These are phyloP conservation scores for Yamadazyma songkhlaensis DNA, from an alignment of 1,139 yeast genomes.

Conservation along the genomic window DNA sequence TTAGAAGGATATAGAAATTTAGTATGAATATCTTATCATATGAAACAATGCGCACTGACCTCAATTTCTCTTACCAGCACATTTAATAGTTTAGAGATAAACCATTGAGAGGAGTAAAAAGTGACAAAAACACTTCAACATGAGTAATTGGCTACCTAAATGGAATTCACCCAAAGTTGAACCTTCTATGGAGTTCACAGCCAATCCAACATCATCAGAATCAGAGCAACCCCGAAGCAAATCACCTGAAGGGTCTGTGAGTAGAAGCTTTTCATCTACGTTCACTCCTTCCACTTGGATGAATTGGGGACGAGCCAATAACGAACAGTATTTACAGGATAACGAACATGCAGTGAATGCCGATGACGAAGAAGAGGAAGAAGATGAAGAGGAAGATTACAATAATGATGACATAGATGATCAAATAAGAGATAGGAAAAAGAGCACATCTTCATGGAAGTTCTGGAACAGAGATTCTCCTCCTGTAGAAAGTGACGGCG, in stretches of 20 bases:
- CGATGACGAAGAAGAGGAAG: slow-evolving; percentile 22
- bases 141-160: slow-evolving; percentile 12
- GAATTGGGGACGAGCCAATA: slow-evolving; percentile 10
- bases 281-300: slow-evolving; percentile 13
- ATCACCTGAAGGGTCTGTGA: neutral
- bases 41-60: slow-evolving; percentile 1
- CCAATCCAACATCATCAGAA: neutral
- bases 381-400: slow-evolving; percentile 24
- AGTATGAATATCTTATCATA: slow-evolving; percentile 2
- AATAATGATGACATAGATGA: slow-evolving; percentile 35
- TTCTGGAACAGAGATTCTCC: slow-evolving; percentile 29
- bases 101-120: too few species aligned
- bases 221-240: neutral
- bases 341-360: slow-evolving; percentile 7
- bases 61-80: too few species aligned
- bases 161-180: slow-evolving; percentile 7
- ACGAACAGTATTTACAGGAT: slow-evolving; percentile 8
- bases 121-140: neutral
- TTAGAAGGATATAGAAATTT: slow-evolving; percentile 11
- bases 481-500: slow-evolving; percentile 1
- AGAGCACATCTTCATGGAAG: slow-evolving; percentile 29
- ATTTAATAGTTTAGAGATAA: too few species aligned
- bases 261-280: slow-evolving; percentile 10
- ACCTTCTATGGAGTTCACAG: neutral
- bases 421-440: slow-evolving; percentile 28